A percentile compares a stretch with the other conserved stretches of the same genome.
Conservation (phyloP, 2,329 filamentous ascomycete genomes). For the Teratosphaeria nubilosa region DNA sequence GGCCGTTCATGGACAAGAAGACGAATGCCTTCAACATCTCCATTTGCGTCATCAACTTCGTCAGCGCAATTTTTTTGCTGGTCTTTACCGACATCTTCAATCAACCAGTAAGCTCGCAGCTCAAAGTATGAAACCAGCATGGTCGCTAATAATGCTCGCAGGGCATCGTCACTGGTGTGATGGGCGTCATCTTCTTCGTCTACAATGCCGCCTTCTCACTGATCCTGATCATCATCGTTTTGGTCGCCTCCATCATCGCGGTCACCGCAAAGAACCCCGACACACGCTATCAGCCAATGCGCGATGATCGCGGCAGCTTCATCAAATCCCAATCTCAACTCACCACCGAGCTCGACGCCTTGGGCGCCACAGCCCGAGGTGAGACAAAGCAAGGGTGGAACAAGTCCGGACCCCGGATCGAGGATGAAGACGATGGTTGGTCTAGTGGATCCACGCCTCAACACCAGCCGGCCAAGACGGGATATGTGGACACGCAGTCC, state of each 20-base stretch:
- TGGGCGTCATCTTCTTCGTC: constrained; percentile 83
- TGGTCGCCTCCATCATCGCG: constrained; percentile 66
- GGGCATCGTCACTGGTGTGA: constrained; percentile 72
- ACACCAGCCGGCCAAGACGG: constrained; percentile 28
- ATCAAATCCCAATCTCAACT: constrained; percentile 87
- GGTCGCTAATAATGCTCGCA: constrained; percentile 17
- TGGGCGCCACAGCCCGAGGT: constrained; percentile 79
- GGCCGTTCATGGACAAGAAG: constrained; percentile 98
- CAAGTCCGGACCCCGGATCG: constrained; percentile 48
- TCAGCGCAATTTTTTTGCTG: constrained; percentile 80
- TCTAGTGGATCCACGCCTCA: constrained; percentile 41
- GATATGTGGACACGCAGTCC: constrained; percentile 37
- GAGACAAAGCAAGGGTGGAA: constrained; percentile 49
- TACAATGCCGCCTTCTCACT: constrained; percentile 76
- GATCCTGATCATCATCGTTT: constrained; percentile 71
- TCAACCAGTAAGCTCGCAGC: constrained; percentile 51
- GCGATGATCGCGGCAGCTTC: constrained; percentile 89
- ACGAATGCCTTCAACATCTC: constrained; percentile 94
- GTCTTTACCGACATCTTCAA: constrained; percentile 83
- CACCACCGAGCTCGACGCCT: constrained; percentile 79
- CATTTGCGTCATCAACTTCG: constrained; percentile 79
- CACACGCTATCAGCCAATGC: constrained; percentile 90
- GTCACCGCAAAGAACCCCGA: constrained; percentile 91
- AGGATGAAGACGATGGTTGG: constrained; percentile 58
- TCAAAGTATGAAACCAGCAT: background rate